These are phyloP conservation scores for Xanthoconium stramineum DNA, from an alignment of 768 basidiomycete species.

Conservation along the genomic window DNA sequence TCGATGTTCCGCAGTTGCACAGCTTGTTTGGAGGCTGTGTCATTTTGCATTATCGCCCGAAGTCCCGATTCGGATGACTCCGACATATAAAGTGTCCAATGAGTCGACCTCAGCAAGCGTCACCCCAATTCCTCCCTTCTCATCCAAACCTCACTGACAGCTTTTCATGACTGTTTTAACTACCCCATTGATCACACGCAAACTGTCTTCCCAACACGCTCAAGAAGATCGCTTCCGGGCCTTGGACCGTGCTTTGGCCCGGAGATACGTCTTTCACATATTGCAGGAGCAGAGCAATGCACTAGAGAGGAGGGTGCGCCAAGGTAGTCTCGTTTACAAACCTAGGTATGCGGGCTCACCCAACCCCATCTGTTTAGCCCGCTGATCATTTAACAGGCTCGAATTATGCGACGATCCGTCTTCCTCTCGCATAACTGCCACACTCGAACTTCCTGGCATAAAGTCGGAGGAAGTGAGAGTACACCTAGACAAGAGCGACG, in stretches of 20 bases:
- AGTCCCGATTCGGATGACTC: neutral
- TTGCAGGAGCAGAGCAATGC: conserved; percentile 20
- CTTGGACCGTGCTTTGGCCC: conserved; percentile 30
- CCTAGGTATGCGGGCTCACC: conserved; percentile 26
- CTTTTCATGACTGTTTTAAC: conserved; percentile 25
- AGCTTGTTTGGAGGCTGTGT: neutral
- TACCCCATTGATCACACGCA: conserved; percentile 16
- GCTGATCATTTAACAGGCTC: conserved; percentile 29
- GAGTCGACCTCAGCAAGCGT: too few relatives aligned
- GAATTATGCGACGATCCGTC: conserved; percentile 39
- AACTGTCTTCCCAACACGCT: conserved; percentile 23
- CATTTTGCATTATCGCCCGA: neutral
- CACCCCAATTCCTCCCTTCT: neutral
- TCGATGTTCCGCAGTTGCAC: neutral
- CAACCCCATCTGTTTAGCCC: neutral
- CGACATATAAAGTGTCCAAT: too few relatives aligned
- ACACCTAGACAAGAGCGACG: conserved; percentile 28
- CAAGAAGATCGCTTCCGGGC: conserved; percentile 30
- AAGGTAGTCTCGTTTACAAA: conserved; percentile 31
- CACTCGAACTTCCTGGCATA: conserved; percentile 40
- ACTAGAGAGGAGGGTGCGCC: conserved; percentile 18
- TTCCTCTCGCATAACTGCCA: conserved; percentile 32
- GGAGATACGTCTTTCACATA: conserved; percentile 27
- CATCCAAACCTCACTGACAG: neutral
- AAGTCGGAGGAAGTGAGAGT: conserved; percentile 34